Conservation (phyloP, 1,139 yeast genomes). For the Diutina ranongensis region DNA sequence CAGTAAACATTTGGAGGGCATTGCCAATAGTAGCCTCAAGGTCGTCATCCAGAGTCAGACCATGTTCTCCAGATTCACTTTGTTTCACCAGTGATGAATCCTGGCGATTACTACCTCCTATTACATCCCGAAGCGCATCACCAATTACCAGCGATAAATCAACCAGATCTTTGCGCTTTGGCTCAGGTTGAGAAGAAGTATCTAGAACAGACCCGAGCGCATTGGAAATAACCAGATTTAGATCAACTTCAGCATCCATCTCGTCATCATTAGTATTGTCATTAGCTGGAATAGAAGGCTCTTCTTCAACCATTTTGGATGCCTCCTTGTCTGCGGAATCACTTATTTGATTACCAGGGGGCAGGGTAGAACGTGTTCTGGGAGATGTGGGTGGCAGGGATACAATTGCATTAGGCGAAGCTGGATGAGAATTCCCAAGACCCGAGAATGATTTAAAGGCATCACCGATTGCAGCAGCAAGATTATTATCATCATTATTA, state of each 20-base stretch:
- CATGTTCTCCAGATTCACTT: not conserved
- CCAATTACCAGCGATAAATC: not conserved
- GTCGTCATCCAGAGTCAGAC: conserved; percentile 2
- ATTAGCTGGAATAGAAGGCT: no score
- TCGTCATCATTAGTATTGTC: not conserved
- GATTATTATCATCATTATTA: conserved; percentile 13
- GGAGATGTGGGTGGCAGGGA: not conserved
- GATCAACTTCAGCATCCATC: not conserved
- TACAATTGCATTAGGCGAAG: not conserved
- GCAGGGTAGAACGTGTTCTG: not conserved
- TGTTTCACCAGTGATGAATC: no score
- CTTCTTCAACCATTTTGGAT: not conserved
- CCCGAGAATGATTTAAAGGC: conserved; percentile 12
- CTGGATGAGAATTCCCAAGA: not conserved
- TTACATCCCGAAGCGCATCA: not conserved
- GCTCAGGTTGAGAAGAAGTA: not conserved
- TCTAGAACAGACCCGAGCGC: not conserved
- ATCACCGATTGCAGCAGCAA: conserved; percentile 28
- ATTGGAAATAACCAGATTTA: not conserved
- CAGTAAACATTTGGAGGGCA: not conserved
- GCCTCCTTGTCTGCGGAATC: not conserved
- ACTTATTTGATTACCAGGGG: not conserved
- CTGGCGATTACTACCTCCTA: not conserved
- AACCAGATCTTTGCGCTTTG: not conserved
- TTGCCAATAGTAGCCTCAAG: conserved; percentile 1